Evolutionary conservation across 148 eudicot genomes (phyloP).

Genomic region (Rhododendron henanense): DNA sequence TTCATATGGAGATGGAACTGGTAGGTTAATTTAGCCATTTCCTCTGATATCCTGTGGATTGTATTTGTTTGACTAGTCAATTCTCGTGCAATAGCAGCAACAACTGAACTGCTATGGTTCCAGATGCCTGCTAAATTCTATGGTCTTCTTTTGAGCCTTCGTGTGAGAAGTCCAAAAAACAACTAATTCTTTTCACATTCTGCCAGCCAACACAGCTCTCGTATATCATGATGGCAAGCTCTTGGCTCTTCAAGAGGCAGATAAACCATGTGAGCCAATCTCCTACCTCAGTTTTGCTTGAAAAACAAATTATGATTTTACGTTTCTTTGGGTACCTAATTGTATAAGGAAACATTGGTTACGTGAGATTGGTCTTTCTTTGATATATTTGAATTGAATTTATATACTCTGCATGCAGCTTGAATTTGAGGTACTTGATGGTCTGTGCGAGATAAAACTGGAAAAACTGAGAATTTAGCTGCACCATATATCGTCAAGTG

Average conservation of each 20-base stretch:
- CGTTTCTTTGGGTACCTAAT: not conserved
- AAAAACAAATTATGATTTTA: not conserved
- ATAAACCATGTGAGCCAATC: constrained; percentile 79
- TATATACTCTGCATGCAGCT: not conserved
- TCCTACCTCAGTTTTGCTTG: constrained; percentile 5
- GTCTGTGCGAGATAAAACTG: not conserved
- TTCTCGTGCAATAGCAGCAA: not conserved
- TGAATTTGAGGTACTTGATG: not conserved
- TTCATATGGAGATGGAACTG: constrained; percentile 74
- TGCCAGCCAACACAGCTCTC: constrained; percentile 86
- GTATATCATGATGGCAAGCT: constrained; percentile 90
- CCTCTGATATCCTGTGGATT: not conserved
- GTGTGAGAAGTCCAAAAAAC: not conserved
- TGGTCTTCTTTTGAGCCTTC: not conserved
- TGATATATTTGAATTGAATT: not conserved
- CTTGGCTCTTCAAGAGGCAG: constrained; percentile 84
- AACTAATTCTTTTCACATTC: constrained; percentile 9
- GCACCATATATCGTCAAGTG: not conserved
- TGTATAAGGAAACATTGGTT: not conserved
- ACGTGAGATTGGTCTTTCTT: not conserved
- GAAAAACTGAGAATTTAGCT: not conserved
- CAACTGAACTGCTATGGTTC: not conserved
- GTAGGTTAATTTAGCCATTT: constrained; percentile 23
- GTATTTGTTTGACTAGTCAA: not conserved
- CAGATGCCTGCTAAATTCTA: not conserved